Evolutionary conservation across 305 asterid species (phyloP).

Genomic region (Fraxinus floribunda): DNA sequence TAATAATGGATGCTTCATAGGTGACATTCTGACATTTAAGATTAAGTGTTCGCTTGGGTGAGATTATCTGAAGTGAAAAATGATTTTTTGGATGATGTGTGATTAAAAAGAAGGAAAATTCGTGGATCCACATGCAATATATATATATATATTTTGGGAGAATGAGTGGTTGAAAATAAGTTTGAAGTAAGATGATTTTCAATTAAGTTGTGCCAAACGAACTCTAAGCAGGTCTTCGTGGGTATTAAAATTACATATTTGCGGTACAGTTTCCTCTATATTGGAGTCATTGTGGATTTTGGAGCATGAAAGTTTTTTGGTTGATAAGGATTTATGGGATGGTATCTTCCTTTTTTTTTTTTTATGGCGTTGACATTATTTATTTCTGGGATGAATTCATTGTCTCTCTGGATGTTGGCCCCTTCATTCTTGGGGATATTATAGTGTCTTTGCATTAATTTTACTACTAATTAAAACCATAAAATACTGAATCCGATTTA

Average conservation of each 20-base stretch:
- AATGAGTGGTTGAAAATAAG: background rate
- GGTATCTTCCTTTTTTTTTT: background rate
- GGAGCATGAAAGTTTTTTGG: conserved; percentile 10
- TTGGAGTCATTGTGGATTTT: background rate
- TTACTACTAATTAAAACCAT: background rate
- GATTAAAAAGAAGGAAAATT: background rate
- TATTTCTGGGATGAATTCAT: background rate
- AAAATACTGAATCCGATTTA: background rate
- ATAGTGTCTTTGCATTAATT: background rate
- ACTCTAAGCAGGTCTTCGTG: background rate
- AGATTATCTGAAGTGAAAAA: background rate
- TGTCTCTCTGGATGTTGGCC: background rate
- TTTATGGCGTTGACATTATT: background rate
- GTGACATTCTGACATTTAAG: background rate
- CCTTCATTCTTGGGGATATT: background rate
- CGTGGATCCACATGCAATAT: background rate
- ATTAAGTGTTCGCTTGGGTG: background rate
- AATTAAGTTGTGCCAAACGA: background rate
- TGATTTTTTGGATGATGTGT: background rate
- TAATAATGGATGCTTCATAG: background rate
- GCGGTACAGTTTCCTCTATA: background rate
- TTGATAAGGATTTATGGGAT: background rate
- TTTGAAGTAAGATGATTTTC: background rate
- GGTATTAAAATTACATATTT: background rate
- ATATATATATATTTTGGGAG: background rate